phyloP scores from a whole-genome alignment of 768 basidiomycete species.

The Auriscalpium orientale region DNA sequence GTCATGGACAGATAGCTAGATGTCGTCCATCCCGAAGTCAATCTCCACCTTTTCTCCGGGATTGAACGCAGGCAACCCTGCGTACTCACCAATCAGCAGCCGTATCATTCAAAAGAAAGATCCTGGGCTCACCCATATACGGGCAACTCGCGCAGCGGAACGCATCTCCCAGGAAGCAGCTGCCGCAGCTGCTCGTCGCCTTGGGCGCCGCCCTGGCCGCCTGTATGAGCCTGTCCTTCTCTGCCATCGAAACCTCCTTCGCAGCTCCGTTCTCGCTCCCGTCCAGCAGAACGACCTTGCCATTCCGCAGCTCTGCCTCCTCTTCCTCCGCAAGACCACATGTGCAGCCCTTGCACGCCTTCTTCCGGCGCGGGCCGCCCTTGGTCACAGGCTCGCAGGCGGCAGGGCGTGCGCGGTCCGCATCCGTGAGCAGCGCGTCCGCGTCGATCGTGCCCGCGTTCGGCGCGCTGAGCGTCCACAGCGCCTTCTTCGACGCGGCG shows the following conservation, averaged over 20 bases:
- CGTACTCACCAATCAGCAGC: conserved; percentile 1
- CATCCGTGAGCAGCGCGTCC: conserved; percentile 74
- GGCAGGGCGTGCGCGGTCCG: conserved; percentile 74
- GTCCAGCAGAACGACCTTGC: conserved; percentile 62
- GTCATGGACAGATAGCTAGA: conserved; percentile 33
- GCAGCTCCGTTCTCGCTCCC: conserved; percentile 53
- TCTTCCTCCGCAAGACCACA: conserved; percentile 96
- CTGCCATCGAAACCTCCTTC: conserved; percentile 46
- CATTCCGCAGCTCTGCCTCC: conserved; percentile 59
- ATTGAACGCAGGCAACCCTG: conserved; percentile 95
- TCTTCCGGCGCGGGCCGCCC: conserved; percentile 60
- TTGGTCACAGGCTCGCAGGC: conserved; percentile 59
- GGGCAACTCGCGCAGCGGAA: conserved; percentile 96
- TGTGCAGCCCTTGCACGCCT: conserved; percentile 93
- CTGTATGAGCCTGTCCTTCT: conserved; percentile 55
- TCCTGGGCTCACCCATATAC: conserved; percentile 69
- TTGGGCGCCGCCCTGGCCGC: conserved; percentile 72
- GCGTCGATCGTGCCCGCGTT: conserved; percentile 73
- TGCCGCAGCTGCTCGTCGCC: conserved; percentile 95
- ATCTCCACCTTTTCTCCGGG: conserved; percentile 98
- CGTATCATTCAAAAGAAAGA: too few species aligned
- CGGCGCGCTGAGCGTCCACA: conserved; percentile 77
- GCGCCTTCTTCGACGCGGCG: conserved; percentile 74
- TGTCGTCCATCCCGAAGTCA: conserved; percentile 82
- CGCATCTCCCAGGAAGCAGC: conserved; percentile 95